phyloP scores from a whole-genome alignment of 352 stramenopile species.

The Phytophthora fragariaefolia region DNA sequence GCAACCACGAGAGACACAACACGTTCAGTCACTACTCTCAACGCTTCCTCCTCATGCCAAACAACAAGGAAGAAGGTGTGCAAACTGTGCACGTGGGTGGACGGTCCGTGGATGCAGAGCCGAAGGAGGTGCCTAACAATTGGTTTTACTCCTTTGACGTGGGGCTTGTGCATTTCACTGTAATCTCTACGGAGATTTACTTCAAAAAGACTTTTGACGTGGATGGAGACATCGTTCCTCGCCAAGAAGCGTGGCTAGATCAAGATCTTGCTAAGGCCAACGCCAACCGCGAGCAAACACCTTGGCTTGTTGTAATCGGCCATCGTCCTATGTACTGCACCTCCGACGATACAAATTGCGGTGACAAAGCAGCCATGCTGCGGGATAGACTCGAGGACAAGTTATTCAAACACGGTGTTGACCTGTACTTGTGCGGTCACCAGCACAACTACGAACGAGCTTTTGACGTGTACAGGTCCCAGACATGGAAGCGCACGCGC shows the following conservation, averaged over 20 bases:
- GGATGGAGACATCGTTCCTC: conserved; percentile 55
- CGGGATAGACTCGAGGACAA: conserved; percentile 76
- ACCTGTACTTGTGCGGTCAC: conserved; percentile 90
- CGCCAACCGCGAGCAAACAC: conserved; percentile 61
- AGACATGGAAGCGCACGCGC: conserved; percentile 64
- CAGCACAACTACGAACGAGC: conserved; percentile 93
- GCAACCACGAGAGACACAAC: conserved; percentile 92
- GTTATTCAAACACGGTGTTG: conserved; percentile 81
- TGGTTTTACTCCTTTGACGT: conserved; percentile 92
- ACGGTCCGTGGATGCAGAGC: conserved; percentile 20
- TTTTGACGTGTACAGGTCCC: conserved; percentile 78
- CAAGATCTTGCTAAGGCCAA: conserved; percentile 70
- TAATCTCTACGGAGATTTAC: conserved; percentile 92
- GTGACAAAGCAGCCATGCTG: conserved; percentile 70
- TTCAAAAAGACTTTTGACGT: conserved; percentile 73
- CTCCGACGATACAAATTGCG: conserved; percentile 77
- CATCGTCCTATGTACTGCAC: conserved; percentile 92
- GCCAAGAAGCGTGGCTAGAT: conserved; percentile 73
- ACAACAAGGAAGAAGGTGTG: conserved; percentile 70
- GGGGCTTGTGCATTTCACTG: conserved; percentile 87
- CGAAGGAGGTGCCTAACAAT: conserved; percentile 77
- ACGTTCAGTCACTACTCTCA: conserved; percentile 88
- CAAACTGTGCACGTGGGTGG: conserved; percentile 58
- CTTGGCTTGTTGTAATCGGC: conserved; percentile 87
- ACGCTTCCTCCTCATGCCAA: conserved; percentile 86